Conservation (phyloP, 2,329 filamentous ascomycete species). For the Neonectria sp. region DNA sequence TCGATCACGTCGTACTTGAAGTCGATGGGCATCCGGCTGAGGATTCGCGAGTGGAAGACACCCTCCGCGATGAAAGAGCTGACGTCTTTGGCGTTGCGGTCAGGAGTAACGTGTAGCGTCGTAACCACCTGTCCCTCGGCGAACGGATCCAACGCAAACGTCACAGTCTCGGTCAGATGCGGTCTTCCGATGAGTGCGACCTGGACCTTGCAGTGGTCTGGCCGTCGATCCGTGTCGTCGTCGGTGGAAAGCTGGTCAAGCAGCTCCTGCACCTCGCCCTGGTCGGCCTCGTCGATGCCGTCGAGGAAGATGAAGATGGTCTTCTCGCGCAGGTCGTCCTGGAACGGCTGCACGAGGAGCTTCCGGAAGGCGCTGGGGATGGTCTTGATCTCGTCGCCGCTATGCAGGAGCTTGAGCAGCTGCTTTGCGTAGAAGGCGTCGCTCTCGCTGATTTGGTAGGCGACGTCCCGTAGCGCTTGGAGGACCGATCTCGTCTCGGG, state of each 20-base stretch:
- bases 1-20: slow-evolving; percentile 57
- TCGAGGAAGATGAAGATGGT: slow-evolving; percentile 62
- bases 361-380: slow-evolving; percentile 60
- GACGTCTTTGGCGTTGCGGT: slow-evolving; percentile 61
- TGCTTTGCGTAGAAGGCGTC: slow-evolving; percentile 62
- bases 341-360: slow-evolving; percentile 58
- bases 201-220: slow-evolving; percentile 48
- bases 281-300: slow-evolving; percentile 62
- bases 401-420: slow-evolving; percentile 53
- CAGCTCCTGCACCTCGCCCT: slow-evolving; percentile 55
- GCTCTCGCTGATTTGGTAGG: slow-evolving; percentile 62
- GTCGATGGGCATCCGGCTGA: slow-evolving; percentile 51
- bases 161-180: slow-evolving; percentile 57
- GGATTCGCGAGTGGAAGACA: slow-evolving; percentile 56
- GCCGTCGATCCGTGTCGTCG: slow-evolving; percentile 38
- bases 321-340: slow-evolving; percentile 51
- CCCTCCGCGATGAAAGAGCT: slow-evolving; percentile 58
- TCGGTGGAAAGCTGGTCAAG: slow-evolving; percentile 52
- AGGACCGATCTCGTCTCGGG: slow-evolving; percentile 61
- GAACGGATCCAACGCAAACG: slow-evolving; percentile 52
- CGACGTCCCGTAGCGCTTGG: slow-evolving; percentile 62
- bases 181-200: slow-evolving; percentile 60
- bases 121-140: slow-evolving; percentile 52
- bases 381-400: slow-evolving; percentile 59
- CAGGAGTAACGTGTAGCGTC: slow-evolving; percentile 59